Base-by-base conservation (phyloP, 2,329 filamentous ascomycete genomes). In the Claviceps spartinae region DNA sequence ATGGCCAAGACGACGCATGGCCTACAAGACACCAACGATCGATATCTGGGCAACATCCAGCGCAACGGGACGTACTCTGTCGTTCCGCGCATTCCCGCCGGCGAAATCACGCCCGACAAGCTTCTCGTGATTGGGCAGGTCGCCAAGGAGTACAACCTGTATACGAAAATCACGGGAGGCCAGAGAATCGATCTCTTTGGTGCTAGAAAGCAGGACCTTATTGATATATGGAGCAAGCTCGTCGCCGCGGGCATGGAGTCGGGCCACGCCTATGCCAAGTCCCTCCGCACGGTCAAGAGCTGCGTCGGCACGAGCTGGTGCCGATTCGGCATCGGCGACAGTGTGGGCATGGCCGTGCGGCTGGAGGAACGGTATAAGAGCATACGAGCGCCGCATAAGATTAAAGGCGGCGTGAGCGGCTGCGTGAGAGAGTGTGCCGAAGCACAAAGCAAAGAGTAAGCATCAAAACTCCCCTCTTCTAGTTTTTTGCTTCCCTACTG, bases 171-270 rank as follows among this genome's bases (percentile, higher is more conserved):
- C 63, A 95, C 89, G 0, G 89, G 89, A 52, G 89, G 86, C 1
- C 89, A 95, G 67, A 81, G 89, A 52, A 95, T 95, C 62, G 89
- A 95, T 66, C 80, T 95, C 82, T 95, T 95, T 62, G 89, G 89
- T 42, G 89, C 89, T 0, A 83, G 82, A 68, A 95, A 94, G 69
- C 85, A 93, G 58, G 88, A 95, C 64, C 74, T 95, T 18, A 74
- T 86, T 2, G 76, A 77, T 14, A 95, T 95, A 60, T 95, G 89
- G 89, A 78, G 78, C 44, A 79, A 82, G 58, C 75, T 95, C 3
- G 79, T 94, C 8, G 82, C 86, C 52, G 89, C 85, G 1, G 89
- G 89, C 20, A 85, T 95, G 83, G 89, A 95, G 67, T 88, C 84
- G 55, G 89, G 89, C 0, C 88, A 95, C 63, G 89, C 88, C 0